Base-by-base conservation (phyloP, 352 stramenopile genomes). In the Phytopythium sindhum region DNA sequence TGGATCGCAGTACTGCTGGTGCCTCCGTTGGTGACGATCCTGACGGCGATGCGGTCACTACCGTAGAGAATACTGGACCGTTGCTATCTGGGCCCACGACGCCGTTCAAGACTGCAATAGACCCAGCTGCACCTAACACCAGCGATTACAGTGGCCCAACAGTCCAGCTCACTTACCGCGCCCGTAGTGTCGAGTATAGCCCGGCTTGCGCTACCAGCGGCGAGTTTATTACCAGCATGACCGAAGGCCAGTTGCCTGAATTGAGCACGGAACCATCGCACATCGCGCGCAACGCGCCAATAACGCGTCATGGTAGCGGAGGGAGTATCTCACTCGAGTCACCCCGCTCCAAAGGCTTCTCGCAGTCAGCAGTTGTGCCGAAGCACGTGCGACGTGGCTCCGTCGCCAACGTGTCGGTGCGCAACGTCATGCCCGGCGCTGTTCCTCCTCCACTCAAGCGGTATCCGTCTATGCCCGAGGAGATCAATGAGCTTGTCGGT, bases 401-500 rank as follows among this genome's bases (percentile, higher is more conserved):
- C 9, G n/a, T 57, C 14, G 57, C 47, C 19, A 53, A 24, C 29
- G 33, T 45, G 37, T 31, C 41, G 26, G 37, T 44, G 12, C 19
- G 37, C 15, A 33, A 44, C 14, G 52, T n/a, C 21, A 19, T 33
- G 29, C 24, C 31, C 8, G 48, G 31, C 8, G 28, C n/a, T 33
- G 28, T 12, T 0, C 28, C 47, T 21, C 45, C 60, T 31, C 48
- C 44, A 8, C 45, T 84, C 17, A 68, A 57, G n/a, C 52, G 70
- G 33, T 73, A 75, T 17, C 73, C 72, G 42, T 81, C 70, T 0
- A 75, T 74, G 52, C 70, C 72, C 7, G 65, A 66, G 1, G 75
- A 81, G 44, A 65, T 84, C 58, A 69, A 72, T 26, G 77, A 67
- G 19, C 68, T 91, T 51, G 80, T 91, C 19, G 77, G 79, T 24